phyloP scores from a whole-genome alignment of 805 yeast species.

The Candida taoyuanica region DNA sequence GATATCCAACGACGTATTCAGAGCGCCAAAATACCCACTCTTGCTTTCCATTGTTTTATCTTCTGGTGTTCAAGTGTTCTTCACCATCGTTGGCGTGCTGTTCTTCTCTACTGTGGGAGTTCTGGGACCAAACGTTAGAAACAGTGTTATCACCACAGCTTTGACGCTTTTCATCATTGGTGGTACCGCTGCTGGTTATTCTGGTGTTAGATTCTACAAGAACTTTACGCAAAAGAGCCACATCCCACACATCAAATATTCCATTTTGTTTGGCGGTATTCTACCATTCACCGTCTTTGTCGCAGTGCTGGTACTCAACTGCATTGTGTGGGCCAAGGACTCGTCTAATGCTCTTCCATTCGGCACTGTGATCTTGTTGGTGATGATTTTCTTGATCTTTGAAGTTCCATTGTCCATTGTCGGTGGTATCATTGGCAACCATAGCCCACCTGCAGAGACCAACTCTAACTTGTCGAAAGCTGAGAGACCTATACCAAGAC shows the following conservation, averaged over 20 bases:
- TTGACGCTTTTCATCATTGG: constrained; percentile 58
- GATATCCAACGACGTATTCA: constrained; percentile 48
- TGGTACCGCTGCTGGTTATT: constrained; percentile 70
- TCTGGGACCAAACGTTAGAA: constrained; percentile 61
- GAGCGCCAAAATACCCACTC: constrained; percentile 44
- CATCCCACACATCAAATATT: constrained; percentile 15
- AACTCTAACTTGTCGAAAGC: constrained; percentile 20
- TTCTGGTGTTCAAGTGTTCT: constrained; percentile 68
- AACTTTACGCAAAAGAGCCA: constrained; percentile 38
- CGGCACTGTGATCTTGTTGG: constrained; percentile 59
- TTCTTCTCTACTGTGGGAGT: constrained; percentile 52
- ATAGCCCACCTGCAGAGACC: constrained; percentile 16
- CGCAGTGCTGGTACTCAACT: constrained; percentile 52
- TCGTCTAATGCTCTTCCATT: constrained; percentile 77
- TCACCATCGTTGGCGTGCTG: constrained; percentile 60
- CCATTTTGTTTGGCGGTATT: constrained; percentile 45
- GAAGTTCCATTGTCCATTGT: constrained; percentile 70
- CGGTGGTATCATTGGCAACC: constrained; percentile 60
- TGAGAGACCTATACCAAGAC: constrained; percentile 28
- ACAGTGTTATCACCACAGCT: constrained; percentile 60
- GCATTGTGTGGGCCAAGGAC: constrained; percentile 70
- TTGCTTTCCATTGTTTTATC: constrained; percentile 57
- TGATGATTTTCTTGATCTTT: constrained; percentile 56
- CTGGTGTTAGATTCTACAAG: constrained; percentile 60
- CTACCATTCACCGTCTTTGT: constrained; percentile 45